A percentile compares a stretch with the other conserved stretches of the same genome.
phyloP scores from a whole-genome alignment of 2,329 filamentous ascomycete genomes.

The Fusarium goolgardi region DNA sequence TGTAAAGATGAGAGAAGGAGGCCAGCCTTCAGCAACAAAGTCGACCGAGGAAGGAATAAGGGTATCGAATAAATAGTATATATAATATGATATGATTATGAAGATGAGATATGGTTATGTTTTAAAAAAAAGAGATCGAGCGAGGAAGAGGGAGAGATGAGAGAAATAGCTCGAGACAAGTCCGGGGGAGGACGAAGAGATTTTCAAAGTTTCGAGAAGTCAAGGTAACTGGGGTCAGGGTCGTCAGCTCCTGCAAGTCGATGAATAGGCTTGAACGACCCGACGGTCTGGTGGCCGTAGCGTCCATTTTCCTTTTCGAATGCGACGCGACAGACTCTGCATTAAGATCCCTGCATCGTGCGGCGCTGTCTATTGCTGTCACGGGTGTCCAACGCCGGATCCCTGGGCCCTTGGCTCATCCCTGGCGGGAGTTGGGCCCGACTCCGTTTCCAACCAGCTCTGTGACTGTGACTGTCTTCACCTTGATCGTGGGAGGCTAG shows the following conservation, averaged over 20 bases:
- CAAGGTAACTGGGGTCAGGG: slow-evolving; percentile 20
- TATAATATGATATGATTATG: slow-evolving; percentile 28
- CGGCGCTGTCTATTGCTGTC: slow-evolving; percentile 39
- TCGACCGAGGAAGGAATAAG: slow-evolving; percentile 32
- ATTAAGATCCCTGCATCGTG: slow-evolving; percentile 43
- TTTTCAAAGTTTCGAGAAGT: slow-evolving; percentile 41
- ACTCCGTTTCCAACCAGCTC: slow-evolving; percentile 12
- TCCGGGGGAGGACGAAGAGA: slow-evolving; percentile 37
- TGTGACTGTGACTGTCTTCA: slow-evolving; percentile 5
- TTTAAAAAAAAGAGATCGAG: slow-evolving; percentile 23
- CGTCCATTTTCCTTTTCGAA: slow-evolving; percentile 42
- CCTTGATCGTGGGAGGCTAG: slow-evolving; percentile 12
- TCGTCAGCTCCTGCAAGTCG: slow-evolving; percentile 38
- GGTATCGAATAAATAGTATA: slow-evolving; percentile 23
- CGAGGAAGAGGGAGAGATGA: slow-evolving; percentile 23
- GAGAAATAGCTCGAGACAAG: slow-evolving; percentile 34
- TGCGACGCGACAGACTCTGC: slow-evolving; percentile 43
- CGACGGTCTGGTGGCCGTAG: slow-evolving; percentile 47
- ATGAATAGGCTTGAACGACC: slow-evolving; percentile 40
- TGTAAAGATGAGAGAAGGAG: slow-evolving; percentile 39
- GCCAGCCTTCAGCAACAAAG: slow-evolving; percentile 44
- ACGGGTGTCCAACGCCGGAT: slow-evolving; percentile 30
- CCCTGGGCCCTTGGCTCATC: slow-evolving; percentile 37
- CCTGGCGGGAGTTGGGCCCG: slow-evolving; percentile 18
- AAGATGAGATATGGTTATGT: background rate